Base-by-base conservation (phyloP, 2,329 filamentous ascomycete genomes). In the Cytospora piceae region DNA sequence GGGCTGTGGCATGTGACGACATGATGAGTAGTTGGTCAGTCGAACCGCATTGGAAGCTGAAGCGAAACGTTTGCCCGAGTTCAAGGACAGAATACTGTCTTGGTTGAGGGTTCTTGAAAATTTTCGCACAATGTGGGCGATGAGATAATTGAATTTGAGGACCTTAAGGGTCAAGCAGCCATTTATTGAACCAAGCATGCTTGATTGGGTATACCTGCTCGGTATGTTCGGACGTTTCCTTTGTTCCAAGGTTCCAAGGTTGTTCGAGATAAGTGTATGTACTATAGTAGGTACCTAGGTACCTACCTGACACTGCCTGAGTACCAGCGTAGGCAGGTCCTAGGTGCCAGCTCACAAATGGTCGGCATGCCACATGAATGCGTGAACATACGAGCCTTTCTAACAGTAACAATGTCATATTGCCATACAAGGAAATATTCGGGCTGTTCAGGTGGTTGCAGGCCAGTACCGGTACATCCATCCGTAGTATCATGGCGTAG, bases 1-100 rank as follows among this genome's bases (percentile, higher is more conserved):
- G 51, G n/a, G 65, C 63, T 52, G 46, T 49, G 46, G n/a, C 55
- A 22, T 61, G 42, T 51, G 67, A 63, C 56, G 63, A 63, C 66
- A 68, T 68, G 4, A 27, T 15, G 29, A 31, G 22, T 4, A 27
- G 29, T 14, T 31, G 42, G 27, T 20, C 27, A 29, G 24, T 46
- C 20, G 15, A n/a, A 46, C 6, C 17, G 14, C 6, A 20, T 6
- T n/a, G 20, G 39, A 42, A 46, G n/a, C 46, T 14, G 46, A 49
- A 7, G n/a, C 24, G 46, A 49, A n/a, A 20, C n/a, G n/a, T 22
- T 24, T 24, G n/a, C 11, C n/a, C 11, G 46, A 49, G 22, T 46
- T 46, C 14, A 22, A 5, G n/a, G 46, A n/a, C n/a, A 9, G 20
- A 5, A 8, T n/a, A 22, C 17, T 46, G 3, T 37, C 34, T 37